Percentiles rank a stretch among this genome's conserved stretches.
These are phyloP conservation scores for Cytidiella melzeri DNA, from an alignment of 768 basidiomycete species.

Conservation along the genomic window DNA sequence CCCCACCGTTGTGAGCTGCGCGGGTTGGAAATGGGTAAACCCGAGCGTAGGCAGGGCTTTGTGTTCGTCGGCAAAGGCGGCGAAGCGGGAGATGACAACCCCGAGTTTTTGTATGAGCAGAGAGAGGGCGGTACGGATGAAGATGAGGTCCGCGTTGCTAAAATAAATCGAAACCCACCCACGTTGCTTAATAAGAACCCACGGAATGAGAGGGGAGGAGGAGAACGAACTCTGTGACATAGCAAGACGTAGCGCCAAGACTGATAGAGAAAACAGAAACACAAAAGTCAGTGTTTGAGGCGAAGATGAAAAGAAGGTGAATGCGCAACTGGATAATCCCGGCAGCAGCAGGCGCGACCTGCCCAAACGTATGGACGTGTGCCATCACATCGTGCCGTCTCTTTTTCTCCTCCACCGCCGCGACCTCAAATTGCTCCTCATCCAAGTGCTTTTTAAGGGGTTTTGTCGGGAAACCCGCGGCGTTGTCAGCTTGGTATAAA, in stretches of 20 bases:
- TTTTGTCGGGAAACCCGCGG: constrained; percentile 6
- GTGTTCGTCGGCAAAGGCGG: constrained; percentile 79
- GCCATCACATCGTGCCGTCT: constrained; percentile 99
- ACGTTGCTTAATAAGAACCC: background rate
- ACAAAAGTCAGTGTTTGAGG: background rate
- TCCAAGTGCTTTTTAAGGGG: constrained; percentile 57
- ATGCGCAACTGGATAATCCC: constrained; percentile 87
- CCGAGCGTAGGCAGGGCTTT: constrained; percentile 89
- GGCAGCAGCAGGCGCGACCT: constrained; percentile 88
- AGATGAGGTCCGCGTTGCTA: constrained; percentile 98
- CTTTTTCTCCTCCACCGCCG: constrained; percentile 94
- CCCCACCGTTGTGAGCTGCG: constrained; percentile 96
- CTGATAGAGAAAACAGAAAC: constrained; percentile 40
- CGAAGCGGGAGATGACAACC: constrained; percentile 82
- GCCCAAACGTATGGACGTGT: constrained; percentile 96
- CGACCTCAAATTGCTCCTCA: constrained; percentile 84
- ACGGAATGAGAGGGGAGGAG: background rate
- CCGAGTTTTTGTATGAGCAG: constrained; percentile 86
- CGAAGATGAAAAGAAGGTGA: background rate
- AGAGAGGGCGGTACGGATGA: constrained; percentile 81
- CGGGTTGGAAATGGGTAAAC: constrained; percentile 98
- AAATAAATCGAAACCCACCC: too few relatives aligned
- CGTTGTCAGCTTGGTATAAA: background rate
- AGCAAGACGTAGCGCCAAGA: constrained; percentile 96
- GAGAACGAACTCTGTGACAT: constrained; percentile 86